Conservation (phyloP, 1,139 yeast species). For the Magnusiomyces suaveolens region DNA sequence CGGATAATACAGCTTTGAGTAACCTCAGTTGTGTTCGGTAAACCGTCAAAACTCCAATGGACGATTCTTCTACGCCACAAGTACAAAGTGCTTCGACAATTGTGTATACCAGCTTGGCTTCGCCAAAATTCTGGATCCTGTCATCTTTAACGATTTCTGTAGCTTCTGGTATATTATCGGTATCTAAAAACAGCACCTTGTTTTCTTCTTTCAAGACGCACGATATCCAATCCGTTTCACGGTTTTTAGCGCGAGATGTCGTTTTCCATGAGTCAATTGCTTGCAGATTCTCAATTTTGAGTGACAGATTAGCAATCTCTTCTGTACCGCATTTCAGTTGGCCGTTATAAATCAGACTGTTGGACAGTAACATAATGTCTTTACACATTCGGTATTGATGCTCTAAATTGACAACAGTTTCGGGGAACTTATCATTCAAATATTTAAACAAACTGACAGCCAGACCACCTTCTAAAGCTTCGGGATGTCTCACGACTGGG, state of each 20-base stretch:
- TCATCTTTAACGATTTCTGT: conserved; percentile 52
- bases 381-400: conserved; percentile 88
- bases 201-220: conserved; percentile 39
- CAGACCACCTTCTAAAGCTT: conserved; percentile 48
- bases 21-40: conserved; percentile 71
- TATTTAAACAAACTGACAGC: conserved; percentile 67
- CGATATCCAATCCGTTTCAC: conserved; percentile 36
- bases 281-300: conserved; percentile 39
- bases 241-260: not conserved
- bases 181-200: conserved; percentile 68
- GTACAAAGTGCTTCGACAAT: conserved; percentile 49
- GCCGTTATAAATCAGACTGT: conserved; percentile 67
- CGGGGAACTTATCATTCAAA: conserved; percentile 63
- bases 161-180: conserved; percentile 56
- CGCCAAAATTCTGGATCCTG: conserved; percentile 60
- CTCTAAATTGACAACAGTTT: conserved; percentile 60
- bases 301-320: conserved; percentile 47
- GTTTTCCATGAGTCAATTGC: conserved; percentile 14
- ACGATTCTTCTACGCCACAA: conserved; percentile 50
- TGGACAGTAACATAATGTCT: conserved; percentile 78
- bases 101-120: conserved; percentile 55
- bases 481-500: conserved; percentile 60
- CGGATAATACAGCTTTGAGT: conserved; percentile 39
- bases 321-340: conserved; percentile 65
- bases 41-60: conserved; percentile 81